These are phyloP conservation scores for Petrea volubilis DNA, from an alignment of 257 asterid species.

Conservation along the genomic window DNA sequence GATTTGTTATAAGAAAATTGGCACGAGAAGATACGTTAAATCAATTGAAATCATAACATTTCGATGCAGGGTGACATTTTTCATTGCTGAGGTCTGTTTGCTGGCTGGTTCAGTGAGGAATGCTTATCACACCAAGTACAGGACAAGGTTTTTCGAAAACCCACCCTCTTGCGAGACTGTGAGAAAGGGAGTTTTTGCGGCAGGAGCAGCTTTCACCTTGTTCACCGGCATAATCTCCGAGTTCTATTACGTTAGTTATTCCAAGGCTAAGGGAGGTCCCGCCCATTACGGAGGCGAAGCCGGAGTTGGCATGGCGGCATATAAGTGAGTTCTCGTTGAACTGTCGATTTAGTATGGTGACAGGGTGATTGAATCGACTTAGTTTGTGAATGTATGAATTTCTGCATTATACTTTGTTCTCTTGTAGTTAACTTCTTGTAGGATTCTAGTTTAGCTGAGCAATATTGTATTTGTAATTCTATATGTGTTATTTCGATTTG, in stretches of 20 bases:
- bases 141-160: constrained; percentile 34
- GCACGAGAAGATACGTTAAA: background rate
- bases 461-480: constrained; percentile 12
- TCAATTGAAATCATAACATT: too few relatives aligned
- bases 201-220: constrained; percentile 82
- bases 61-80: constrained; percentile 66
- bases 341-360: background rate
- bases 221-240: constrained; percentile 76
- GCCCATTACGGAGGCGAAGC: constrained; percentile 48
- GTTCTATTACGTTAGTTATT: constrained; percentile 63
- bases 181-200: constrained; percentile 91
- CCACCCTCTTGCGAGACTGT: constrained; percentile 85
- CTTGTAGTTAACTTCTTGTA: constrained; percentile 15
- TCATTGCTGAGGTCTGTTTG: constrained; percentile 78
- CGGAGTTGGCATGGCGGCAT: constrained; percentile 74
- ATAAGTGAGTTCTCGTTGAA: constrained; percentile 39
- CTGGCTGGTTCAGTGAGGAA: constrained; percentile 91
- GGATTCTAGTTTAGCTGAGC: constrained; percentile 31
- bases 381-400: background rate
- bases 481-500: constrained; percentile 16
- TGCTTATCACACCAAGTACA: constrained; percentile 87
- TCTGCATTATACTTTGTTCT: constrained; percentile 18
- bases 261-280: constrained; percentile 51
- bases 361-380: background rate
- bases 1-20: background rate